Percentiles rank a stretch among this genome's conserved stretches.
phyloP scores from a whole-genome alignment of 495 filamentous ascomycete species.

The Jackrogersella multiformis region DNA sequence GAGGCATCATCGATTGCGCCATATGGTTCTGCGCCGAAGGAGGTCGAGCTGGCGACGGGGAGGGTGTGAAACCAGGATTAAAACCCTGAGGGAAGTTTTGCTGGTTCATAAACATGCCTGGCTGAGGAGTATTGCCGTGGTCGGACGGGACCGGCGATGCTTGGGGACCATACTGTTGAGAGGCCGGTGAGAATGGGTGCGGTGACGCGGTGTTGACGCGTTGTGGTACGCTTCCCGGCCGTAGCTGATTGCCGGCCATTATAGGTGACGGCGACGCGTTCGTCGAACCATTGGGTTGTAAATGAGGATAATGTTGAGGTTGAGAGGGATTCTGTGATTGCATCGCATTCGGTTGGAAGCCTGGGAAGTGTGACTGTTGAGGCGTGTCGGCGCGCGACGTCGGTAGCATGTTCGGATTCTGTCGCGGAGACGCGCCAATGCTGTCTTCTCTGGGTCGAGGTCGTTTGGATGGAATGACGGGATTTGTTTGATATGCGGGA shows the following conservation, averaged over 20 bases:
- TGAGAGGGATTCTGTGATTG: slow-evolving; percentile 65
- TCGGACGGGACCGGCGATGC: slow-evolving; percentile 82
- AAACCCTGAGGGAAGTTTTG: slow-evolving; percentile 67
- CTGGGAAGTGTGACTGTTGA: slow-evolving; percentile 71
- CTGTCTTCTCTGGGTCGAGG: slow-evolving; percentile 84
- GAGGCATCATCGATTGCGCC: slow-evolving; percentile 57
- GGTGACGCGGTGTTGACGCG: slow-evolving; percentile 90
- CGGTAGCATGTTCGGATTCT: slow-evolving; percentile 74
- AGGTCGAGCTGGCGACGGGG: slow-evolving; percentile 60
- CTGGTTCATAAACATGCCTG: slow-evolving; percentile 66
- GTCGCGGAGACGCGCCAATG: slow-evolving; percentile 82
- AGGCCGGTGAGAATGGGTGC: slow-evolving; percentile 85
- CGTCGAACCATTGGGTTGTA: slow-evolving; percentile 80
- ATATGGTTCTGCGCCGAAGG: slow-evolving; percentile 59
- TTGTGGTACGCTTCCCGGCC: slow-evolving; percentile 72
- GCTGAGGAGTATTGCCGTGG: slow-evolving; percentile 81
- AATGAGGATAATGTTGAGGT: slow-evolving; percentile 79
- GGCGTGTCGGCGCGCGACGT: slow-evolving; percentile 94
- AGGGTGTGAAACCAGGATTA: slow-evolving; percentile 63
- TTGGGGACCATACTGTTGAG: slow-evolving; percentile 77
- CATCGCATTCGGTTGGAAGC: slow-evolving; percentile 67
- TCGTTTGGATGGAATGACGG: slow-evolving; percentile 88
- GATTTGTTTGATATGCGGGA: slow-evolving; percentile 79
- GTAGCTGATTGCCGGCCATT: slow-evolving; percentile 74
- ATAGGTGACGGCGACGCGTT: slow-evolving; percentile 89